Base-by-base conservation (phyloP, 2,329 filamentous ascomycete genomes). In the Penicillium hesseltinei region DNA sequence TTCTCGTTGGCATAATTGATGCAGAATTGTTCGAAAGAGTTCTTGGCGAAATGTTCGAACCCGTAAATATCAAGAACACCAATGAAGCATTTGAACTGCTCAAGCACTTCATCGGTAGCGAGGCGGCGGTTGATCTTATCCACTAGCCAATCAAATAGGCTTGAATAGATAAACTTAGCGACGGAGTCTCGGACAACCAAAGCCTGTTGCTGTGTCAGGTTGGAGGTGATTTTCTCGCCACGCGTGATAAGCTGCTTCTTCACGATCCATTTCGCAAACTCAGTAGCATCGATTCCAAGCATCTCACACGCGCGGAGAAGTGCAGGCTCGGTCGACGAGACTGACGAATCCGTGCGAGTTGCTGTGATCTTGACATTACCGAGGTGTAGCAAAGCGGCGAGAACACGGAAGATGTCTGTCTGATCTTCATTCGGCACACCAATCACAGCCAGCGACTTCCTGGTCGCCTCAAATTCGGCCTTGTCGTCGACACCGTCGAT, bases 1-100 rank as follows among this genome's bases (percentile, higher is more conserved):
- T 99, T 99, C 78, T 99, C 94, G 76, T 99, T 99, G 77, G 94
- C 94, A 71, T 99, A 99, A 78, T 99, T 99, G 84, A 99, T 99
- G 78, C 94, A 99, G 77, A 99, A 99, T 75, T 99, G 94, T 75
- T 99, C 94, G 69, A 99, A 99, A 0, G 94, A 99, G 80, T 99
- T 99, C 82, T 97, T 97, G 61, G 94, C 93, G 71, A 99, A 99
- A 77, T 97, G 94, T 76, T 99, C 94, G 71, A 99, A 99, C 62
- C 93, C 93, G 76, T 97, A 97, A 66, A 99, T 99, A 90, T 99
- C 94, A 63, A 99, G 84, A 47, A 99, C 94, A 75, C 94, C 94
- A 69, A 99, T 99, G 76, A 99, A 99, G 2, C 91, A 93, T 54
- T 81, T 84, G 56, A 96, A 91, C 40, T 90, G 86, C 67, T 83